Base-by-base conservation (phyloP, 1,284 basidiomycete genomes). In the Dichomitus squalens region DNA sequence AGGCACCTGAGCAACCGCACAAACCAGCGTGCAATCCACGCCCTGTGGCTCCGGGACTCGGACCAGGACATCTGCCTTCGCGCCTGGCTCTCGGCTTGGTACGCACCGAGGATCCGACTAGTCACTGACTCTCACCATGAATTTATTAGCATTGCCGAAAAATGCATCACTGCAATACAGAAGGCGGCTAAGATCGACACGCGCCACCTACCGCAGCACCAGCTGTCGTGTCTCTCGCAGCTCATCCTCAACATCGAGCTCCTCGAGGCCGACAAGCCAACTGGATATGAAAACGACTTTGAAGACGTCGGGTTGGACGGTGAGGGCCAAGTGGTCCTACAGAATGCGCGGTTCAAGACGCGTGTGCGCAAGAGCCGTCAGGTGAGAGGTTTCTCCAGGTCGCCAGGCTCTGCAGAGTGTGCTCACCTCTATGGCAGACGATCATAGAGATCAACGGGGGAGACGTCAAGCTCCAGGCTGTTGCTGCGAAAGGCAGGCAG, bases 201-300 rank as follows among this genome's bases (percentile, higher is more conserved):
- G 4, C 18, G 31, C 5, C 14, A 36, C 21, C 49, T 62, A 2
- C 43, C 23, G 8, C 39, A 34, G 14, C 39, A 68, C 59, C 57
- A 64, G 7, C 56, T 70, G 1, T 12, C 16, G 3, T 54, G 60
- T 4, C 55, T 70, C 1, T 46, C 63, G 0, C 64, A 65, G n/a
- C 56, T 62, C 23, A 55, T 64, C 6, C 63, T 66, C 38, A 63
- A 65, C 47, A 49, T 60, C 14, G 65, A 66, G 29, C 61, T 64
- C 1, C 49, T 71, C 0, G 55, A 65, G 31, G 57, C 60, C 0
- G 34, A 67, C 40, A 70, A 70, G 57, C 72, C 72, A 0, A 67
- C 57, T 0, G 39, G 43, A 23, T 31, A 60, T n/a, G 66, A 68
- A 29, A 70, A 71, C 55, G 71, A 72, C 41, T 61, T 72, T 16